Evolutionary conservation across 257 asterid species (phyloP), one percentile per base, ranked within the genome.

Genomic region (Solanum bulbocastanum): DNA sequence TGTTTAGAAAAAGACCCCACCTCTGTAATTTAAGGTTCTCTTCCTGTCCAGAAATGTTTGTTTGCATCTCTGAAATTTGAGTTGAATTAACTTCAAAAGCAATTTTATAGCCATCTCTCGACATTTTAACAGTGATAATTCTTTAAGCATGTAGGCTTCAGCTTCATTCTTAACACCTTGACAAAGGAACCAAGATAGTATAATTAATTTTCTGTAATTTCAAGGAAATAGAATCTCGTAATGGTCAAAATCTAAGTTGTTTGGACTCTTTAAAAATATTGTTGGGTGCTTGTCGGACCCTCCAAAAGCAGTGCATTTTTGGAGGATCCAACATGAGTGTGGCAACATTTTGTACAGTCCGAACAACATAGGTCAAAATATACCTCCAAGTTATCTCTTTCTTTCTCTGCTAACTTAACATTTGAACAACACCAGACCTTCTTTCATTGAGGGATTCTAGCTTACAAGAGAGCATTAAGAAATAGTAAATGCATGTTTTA

Each of bases 371-470:
- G 52, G 52, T 44, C 52, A 44, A 12, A 44, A 44, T 44, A 44
- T 88, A 96, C 99, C 99, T 97, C 99, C 89, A 97, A 89, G 93
- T 93, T 93, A 85, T 97, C 97, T 91, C 96, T 93, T 92, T 97
- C 99, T 93, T 97, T 97, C 89, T 96, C 99, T 37, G 98, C 98
- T 87, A 96, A 90, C 94, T 97, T 96, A 37, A 97, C 97, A 97
- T 93, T 91, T 97, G 98, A 91, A 97, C 99, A 83, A 96, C 98
- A 75, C 98, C 94, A 85, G 98, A 90, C 85, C 98, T 92, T 89
- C 89, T 96, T 81, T 95, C 98, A 90, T 96, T 95, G 60, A 96
- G 96, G 37, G 83, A 92, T 93, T 96, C 99, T 60, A 97, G 88
- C 95, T 98, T 97, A 87, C 33, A 42, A 44, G 83, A 49, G 20